Conservation (phyloP, 768 basidiomycete genomes). For the Gloeostereum incarnatum region DNA sequence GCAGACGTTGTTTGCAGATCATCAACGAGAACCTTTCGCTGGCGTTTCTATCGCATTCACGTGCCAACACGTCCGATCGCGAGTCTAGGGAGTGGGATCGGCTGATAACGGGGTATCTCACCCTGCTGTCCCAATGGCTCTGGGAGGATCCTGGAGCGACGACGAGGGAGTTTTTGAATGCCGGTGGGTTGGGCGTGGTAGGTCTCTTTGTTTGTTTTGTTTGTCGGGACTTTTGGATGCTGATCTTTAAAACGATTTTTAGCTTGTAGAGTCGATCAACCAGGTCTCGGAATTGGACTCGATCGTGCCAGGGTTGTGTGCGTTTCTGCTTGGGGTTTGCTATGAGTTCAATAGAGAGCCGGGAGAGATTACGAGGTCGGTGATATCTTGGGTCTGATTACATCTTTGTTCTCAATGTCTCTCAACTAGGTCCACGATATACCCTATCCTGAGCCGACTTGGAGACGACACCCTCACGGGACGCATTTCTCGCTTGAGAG, state of each 20-base stretch:
- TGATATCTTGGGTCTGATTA: background rate
- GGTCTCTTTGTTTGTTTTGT: conserved; percentile 20
- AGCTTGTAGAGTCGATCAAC: conserved; percentile 95
- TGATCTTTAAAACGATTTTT: background rate
- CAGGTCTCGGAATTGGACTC: conserved; percentile 81
- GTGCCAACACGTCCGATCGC: conserved; percentile 54
- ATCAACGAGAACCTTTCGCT: conserved; percentile 87
- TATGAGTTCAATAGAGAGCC: conserved; percentile 97
- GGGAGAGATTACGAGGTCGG: conserved; percentile 88
- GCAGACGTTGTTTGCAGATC: conserved; percentile 72
- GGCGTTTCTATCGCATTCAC: conserved; percentile 67
- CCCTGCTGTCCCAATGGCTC: conserved; percentile 82
- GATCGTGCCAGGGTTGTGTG: conserved; percentile 82
- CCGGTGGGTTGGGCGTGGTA: conserved; percentile 86
- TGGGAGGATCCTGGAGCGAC: conserved; percentile 94
- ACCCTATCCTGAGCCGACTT: conserved; percentile 84
- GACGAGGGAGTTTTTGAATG: conserved; percentile 83
- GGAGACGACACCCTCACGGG: conserved; percentile 85
- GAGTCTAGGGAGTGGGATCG: conserved; percentile 88
- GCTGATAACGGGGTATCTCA: conserved; percentile 78
- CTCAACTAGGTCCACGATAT: conserved; percentile 66
- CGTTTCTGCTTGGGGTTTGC: conserved; percentile 86
- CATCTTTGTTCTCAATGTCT: background rate
- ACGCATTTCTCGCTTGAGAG: conserved; percentile 78
- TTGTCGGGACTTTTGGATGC: conserved; percentile 1